Evolutionary conservation across 306 rosid genomes (phyloP).

Genomic region (Glycine tomentella): DNA sequence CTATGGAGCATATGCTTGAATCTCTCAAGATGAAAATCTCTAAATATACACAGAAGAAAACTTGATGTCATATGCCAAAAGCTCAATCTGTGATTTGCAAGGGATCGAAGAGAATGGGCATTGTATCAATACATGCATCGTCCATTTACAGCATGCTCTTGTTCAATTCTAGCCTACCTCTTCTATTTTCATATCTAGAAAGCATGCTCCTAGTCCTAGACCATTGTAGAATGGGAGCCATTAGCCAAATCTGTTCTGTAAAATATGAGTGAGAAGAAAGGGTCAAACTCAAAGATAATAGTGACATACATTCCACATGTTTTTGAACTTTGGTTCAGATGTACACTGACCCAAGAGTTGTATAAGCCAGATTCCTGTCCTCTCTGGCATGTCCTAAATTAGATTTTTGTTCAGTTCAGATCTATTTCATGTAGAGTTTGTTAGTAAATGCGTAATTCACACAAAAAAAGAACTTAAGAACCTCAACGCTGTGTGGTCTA

Average conservation of each 20-base stretch:
- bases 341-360: slow-evolving; percentile 47
- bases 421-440: not conserved
- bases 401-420: slow-evolving; percentile 15
- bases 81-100: slow-evolving; percentile 7
- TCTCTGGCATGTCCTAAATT: slow-evolving; percentile 36
- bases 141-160: slow-evolving; percentile 33
- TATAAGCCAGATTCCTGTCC: slow-evolving; percentile 37
- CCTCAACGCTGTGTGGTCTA: not conserved
- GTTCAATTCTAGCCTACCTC: slow-evolving; percentile 29
- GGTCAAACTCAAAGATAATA: slow-evolving; percentile 47
- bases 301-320: slow-evolving; percentile 42
- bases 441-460: not conserved
- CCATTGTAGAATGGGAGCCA: slow-evolving; percentile 32
- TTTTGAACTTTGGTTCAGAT: slow-evolving; percentile 47
- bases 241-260: slow-evolving; percentile 19
- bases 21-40: slow-evolving; percentile 60
- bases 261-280: slow-evolving; percentile 41
- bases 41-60: slow-evolving; percentile 47
- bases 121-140: slow-evolving; percentile 4
- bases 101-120: slow-evolving; percentile 18
- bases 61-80: slow-evolving; percentile 39
- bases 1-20: slow-evolving; percentile 59
- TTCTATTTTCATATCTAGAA: slow-evolving; percentile 34
- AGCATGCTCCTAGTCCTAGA: slow-evolving; percentile 39
- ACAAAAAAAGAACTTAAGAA: slow-evolving; percentile 19